Conservation (phyloP, 2,329 filamentous ascomycete genomes). For the Ophiostoma ips region DNA sequence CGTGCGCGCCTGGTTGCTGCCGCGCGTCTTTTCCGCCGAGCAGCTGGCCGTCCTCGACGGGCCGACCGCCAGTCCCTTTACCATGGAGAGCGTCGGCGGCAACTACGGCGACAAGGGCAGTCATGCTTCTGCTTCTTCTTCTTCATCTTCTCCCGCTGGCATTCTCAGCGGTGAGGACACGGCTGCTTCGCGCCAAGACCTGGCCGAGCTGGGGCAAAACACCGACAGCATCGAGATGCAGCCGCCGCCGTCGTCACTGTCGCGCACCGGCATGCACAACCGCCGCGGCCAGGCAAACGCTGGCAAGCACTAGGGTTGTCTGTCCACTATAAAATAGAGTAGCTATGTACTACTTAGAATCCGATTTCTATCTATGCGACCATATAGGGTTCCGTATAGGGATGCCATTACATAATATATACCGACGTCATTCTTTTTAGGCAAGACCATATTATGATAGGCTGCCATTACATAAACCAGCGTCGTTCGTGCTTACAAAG, state of each 20-base stretch:
- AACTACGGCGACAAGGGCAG: background rate
- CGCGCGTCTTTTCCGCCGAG: slow-evolving; percentile 41
- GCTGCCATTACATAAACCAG: too few relatives aligned
- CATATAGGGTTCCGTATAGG: background rate
- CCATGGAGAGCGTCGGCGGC: slow-evolving; percentile 62
- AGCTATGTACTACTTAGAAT: background rate
- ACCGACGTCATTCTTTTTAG: too few relatives aligned
- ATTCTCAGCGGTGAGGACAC: slow-evolving; percentile 2
- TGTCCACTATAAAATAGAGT: background rate
- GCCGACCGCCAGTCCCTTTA: slow-evolving; percentile 62
- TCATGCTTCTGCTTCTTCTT: too few relatives aligned
- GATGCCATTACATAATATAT: background rate
- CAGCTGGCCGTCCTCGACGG: slow-evolving; percentile 53
- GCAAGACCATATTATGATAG: too few relatives aligned
- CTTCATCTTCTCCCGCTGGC: background rate
- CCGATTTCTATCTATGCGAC: background rate
- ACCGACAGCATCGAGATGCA: slow-evolving; percentile 4
- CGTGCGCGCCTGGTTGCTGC: slow-evolving; percentile 48
- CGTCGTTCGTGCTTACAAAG: too few relatives aligned
- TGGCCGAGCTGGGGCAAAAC: slow-evolving; percentile 11
- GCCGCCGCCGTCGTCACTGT: background rate
- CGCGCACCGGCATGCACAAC: slow-evolving; percentile 10
- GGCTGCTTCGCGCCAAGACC: slow-evolving; percentile 2
- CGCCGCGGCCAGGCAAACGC: slow-evolving; percentile 7
- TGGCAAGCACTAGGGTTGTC: too few relatives aligned